A percentile compares a stretch with the other conserved stretches of the same genome.
Conservation (phyloP, 176 grass and related monocot genomes). For the Oryza rufipogon region DNA sequence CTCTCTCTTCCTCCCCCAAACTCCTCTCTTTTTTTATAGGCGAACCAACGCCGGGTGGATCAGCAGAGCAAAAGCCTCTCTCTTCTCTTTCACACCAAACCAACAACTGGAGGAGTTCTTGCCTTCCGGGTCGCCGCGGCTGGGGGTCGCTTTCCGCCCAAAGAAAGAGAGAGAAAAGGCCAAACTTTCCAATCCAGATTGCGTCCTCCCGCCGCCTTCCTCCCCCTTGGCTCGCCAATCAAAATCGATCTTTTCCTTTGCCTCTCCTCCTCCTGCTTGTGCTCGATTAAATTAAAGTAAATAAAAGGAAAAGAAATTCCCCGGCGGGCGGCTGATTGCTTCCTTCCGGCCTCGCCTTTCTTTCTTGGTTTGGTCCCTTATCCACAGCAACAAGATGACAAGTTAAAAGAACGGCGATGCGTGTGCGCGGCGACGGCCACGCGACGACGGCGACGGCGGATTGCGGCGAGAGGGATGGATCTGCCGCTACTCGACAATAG, state of each 20-base stretch:
- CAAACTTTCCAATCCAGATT: conserved; percentile 27
- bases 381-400: not conserved
- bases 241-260: conserved; percentile 16
- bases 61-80: not conserved
- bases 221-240: conserved; percentile 3
- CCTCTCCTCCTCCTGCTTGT: conserved; percentile 35
- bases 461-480: not conserved
- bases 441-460: conserved; percentile 15
- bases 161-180: not conserved
- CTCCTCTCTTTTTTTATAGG: conserved; percentile 41
- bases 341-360: conserved; percentile 22
- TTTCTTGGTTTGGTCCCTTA: conserved; percentile 7
- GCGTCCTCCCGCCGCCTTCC: conserved; percentile 31
- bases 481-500: not conserved
- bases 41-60: conserved; percentile 11
- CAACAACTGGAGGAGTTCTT: conserved; percentile 13
- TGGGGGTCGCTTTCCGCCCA: conserved; percentile 40
- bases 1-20: not conserved
- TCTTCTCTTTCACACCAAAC: conserved; percentile 12
- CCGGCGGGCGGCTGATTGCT: not conserved
- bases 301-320: too few relatives aligned
- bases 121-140: conserved; percentile 46
- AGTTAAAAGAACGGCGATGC: not conserved
- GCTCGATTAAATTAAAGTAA: conserved; percentile 24
- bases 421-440: not conserved